These are phyloP conservation scores for Penicillium sp. DNA, from an alignment of 2,329 filamentous ascomycete genomes.

Conservation along the genomic window DNA sequence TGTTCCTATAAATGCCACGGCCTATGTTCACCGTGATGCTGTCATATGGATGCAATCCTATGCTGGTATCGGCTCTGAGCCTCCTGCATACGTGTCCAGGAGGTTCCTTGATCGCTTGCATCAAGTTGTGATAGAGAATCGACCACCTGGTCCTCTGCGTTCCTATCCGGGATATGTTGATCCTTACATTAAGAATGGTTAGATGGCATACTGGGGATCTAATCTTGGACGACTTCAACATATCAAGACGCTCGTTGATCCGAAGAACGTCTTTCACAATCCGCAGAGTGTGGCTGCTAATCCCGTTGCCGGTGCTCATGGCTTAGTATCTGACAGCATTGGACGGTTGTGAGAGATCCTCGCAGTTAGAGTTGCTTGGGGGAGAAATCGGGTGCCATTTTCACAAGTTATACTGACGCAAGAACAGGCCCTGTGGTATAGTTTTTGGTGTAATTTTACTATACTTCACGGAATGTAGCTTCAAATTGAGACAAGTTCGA, in stretches of 20 bases:
- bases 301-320: not conserved
- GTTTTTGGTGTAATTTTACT: not conserved
- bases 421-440: not conserved
- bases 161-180: constrained; percentile 66
- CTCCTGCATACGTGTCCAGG: constrained; percentile 42
- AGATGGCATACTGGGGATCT: constrained; percentile 55
- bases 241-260: constrained; percentile 56
- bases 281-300: constrained; percentile 48
- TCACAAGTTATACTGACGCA: not conserved
- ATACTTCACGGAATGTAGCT: not conserved
- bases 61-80: constrained; percentile 50
- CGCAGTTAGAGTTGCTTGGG: not conserved
- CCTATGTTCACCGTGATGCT: constrained; percentile 64
- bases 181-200: constrained; percentile 45
- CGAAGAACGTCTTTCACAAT: constrained; percentile 57
- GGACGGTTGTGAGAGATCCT: no score
- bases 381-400: not conserved
- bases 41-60: constrained; percentile 65
- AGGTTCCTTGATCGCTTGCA: constrained; percentile 56
- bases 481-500: not conserved
- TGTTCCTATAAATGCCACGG: constrained; percentile 54
- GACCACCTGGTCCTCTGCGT: constrained; percentile 41
- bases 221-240: constrained; percentile 50
- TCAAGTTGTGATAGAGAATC: constrained; percentile 27
- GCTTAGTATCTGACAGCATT: not conserved